phyloP scores from a whole-genome alignment of 2,329 filamentous ascomycete species.

The Talaromyces sp. region DNA sequence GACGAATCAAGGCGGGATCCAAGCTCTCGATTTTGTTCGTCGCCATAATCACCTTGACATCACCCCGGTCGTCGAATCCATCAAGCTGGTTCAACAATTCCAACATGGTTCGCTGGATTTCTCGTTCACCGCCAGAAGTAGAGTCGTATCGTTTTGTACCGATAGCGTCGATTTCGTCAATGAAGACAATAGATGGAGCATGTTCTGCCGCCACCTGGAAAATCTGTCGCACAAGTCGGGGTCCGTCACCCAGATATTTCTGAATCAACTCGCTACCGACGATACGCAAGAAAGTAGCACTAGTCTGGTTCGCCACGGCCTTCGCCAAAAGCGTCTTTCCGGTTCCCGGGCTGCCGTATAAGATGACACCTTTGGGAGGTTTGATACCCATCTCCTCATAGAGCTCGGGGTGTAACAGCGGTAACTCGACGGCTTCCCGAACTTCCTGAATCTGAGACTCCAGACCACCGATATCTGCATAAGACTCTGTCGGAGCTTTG shows the following conservation, averaged over 20 bases:
- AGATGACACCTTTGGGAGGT: slow-evolving; percentile 97
- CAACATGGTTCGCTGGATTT: slow-evolving; percentile 97
- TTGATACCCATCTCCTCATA: slow-evolving; percentile 99
- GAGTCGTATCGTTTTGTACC: slow-evolving; percentile 98
- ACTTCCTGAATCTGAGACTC: slow-evolving; percentile 97
- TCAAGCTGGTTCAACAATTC: slow-evolving; percentile 97
- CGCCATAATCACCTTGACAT: slow-evolving; percentile 99
- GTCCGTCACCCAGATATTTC: slow-evolving; percentile 96
- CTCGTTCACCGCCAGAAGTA: slow-evolving; percentile 91
- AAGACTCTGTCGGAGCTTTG: slow-evolving; percentile 96
- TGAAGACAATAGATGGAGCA: slow-evolving; percentile 95
- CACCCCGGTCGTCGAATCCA: slow-evolving; percentile 95
- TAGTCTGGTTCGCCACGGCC: slow-evolving; percentile 98
- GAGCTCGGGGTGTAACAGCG: slow-evolving; percentile 87
- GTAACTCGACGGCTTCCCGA: slow-evolving; percentile 91
- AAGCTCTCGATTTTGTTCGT: slow-evolving; percentile 99
- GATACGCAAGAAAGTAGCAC: slow-evolving; percentile 93
- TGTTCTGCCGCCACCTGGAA: slow-evolving; percentile 90
- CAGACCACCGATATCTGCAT: slow-evolving; percentile 95
- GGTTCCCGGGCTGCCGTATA: slow-evolving; percentile 94
- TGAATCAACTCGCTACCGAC: slow-evolving; percentile 97
- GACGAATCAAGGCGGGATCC: slow-evolving; percentile 91
- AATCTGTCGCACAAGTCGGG: slow-evolving; percentile 87
- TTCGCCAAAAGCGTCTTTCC: slow-evolving; percentile 95
- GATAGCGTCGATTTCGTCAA: slow-evolving; percentile 98